Conservation (phyloP, 106 monocot genomes). For the Posidonia australis region DNA sequence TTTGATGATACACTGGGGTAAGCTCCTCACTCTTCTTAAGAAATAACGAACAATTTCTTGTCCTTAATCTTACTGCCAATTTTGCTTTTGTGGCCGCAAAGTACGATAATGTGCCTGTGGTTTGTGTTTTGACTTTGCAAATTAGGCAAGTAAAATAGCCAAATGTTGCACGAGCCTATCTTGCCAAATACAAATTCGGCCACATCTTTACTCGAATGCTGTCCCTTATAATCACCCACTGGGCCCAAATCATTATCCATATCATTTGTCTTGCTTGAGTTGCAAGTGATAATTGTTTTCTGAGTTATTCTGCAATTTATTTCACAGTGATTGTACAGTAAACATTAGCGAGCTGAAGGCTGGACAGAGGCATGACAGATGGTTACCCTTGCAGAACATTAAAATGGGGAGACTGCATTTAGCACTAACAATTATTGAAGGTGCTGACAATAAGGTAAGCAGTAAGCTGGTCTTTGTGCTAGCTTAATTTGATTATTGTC, state of each 20-base stretch:
- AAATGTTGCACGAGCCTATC: no score
- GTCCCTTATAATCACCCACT: neutral
- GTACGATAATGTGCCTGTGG: no score
- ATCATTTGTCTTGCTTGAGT: neutral
- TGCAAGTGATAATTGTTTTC: neutral
- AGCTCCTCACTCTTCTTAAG: conserved; percentile 9
- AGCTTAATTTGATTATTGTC: neutral
- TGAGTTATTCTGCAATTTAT: neutral
- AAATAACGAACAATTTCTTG: no score
- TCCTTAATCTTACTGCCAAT: neutral
- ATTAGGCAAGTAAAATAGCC: no score
- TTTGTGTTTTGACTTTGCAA: no score
- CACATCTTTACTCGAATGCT: no score
- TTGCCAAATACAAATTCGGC: no score
- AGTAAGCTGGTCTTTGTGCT: neutral
- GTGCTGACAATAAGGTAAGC: conserved; percentile 9
- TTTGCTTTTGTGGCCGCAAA: no score
- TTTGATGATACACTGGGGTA: conserved; percentile 85
- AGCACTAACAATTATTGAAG: conserved; percentile 61
- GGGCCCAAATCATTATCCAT: neutral
- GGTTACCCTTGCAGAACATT: conserved; percentile 54
- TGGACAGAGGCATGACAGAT: conserved; percentile 80
- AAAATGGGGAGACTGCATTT: conserved; percentile 74
- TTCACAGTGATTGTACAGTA: conserved; percentile 43
- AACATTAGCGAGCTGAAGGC: conserved; percentile 45